Base-by-base conservation (phyloP, 192 early-diverging fungal species). In the Martensiomyces pterosporus region DNA sequence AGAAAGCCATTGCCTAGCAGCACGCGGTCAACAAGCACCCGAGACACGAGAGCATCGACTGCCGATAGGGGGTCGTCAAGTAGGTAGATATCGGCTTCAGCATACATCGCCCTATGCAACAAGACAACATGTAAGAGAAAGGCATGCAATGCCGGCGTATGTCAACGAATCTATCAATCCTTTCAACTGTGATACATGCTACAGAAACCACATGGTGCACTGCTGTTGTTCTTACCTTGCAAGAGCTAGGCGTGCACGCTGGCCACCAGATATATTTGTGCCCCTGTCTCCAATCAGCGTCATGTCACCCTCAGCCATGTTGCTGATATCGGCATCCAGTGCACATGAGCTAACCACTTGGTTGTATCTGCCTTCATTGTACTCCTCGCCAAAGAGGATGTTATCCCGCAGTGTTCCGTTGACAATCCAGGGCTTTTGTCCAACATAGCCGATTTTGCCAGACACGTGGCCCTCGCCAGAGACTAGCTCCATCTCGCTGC, bases 1-100 rank as follows among this genome's bases (percentile, higher is more conserved):
- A 53, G 64, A 15, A 17, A 60, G 13, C 60, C 80, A 35, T 43
- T 25, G 4, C 21, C 29, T 6, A 57, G 67, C 41, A 78, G 17
- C 35, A 67, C 52, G 42, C 79, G 57, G 42, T 90, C 75, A 77
- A 92, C 92, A 10, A 90, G 66, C 25, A 81, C 67, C n/a, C 49
- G 54, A 24, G 72, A 68, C 3, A 79, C 79, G 34, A 64, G 55
- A 2, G 78, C 79, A 60, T 95, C 92, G 0, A 94, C 86, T n/a
- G 87, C 88, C 41, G 79, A 76, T 33, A 97, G 4, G 85, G 83
- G 47, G 88, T 94, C 88, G 49, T 93, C 91, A 15, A 93, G 53
- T 1, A 93, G 57, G 8, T 85, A 78, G 40, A 92, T 85, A 23
- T 92, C 87, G 17, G 82, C 73, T 52, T 88, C 64, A 8, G 55